These are phyloP conservation scores for Panicum virgatum DNA, from an alignment of 202 grass and related monocot species.

Conservation along the genomic window DNA sequence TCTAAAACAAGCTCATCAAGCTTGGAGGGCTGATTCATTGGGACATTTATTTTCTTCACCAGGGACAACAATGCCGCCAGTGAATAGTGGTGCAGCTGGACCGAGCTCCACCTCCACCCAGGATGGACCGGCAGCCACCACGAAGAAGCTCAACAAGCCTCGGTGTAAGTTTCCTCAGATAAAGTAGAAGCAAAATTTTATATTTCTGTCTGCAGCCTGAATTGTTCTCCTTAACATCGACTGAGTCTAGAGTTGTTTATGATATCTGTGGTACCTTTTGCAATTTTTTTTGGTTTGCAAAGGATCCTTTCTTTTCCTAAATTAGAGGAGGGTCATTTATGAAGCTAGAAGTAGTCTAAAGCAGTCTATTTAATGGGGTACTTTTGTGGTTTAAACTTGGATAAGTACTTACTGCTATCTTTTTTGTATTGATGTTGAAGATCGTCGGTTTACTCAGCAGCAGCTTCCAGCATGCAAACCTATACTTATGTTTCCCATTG, in stretches of 20 bases:
- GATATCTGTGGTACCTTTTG: not conserved
- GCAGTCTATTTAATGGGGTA: not conserved
- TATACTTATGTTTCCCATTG: conserved; percentile 43
- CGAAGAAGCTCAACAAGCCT: conserved; percentile 45
- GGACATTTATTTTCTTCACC: conserved; percentile 10
- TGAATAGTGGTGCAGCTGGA: not conserved
- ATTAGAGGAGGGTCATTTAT: not conserved
- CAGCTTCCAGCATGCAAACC: conserved; percentile 50
- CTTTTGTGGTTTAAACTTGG: not conserved
- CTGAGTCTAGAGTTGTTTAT: not conserved
- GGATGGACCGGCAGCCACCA: not conserved
- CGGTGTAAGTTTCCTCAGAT: conserved; percentile 46
- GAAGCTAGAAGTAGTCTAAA: not conserved
- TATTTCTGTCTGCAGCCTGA: conserved; percentile 6
- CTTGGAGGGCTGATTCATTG: conserved; percentile 5
- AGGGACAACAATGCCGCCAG: not conserved
- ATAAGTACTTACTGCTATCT: conserved; percentile 21
- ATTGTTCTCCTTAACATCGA: not conserved
- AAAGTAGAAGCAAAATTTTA: not conserved
- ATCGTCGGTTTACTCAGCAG: conserved; percentile 62
- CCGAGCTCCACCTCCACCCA: conserved; percentile 15
- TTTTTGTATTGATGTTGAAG: conserved; percentile 41
- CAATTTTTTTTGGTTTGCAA: not conserved
- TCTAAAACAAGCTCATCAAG: not conserved
- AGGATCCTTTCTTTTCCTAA: not conserved